A percentile compares a stretch with the other conserved stretches of the same genome.
phyloP scores from a whole-genome alignment of 2,329 filamentous ascomycete genomes.

The Cucurbitaria berberidis region DNA sequence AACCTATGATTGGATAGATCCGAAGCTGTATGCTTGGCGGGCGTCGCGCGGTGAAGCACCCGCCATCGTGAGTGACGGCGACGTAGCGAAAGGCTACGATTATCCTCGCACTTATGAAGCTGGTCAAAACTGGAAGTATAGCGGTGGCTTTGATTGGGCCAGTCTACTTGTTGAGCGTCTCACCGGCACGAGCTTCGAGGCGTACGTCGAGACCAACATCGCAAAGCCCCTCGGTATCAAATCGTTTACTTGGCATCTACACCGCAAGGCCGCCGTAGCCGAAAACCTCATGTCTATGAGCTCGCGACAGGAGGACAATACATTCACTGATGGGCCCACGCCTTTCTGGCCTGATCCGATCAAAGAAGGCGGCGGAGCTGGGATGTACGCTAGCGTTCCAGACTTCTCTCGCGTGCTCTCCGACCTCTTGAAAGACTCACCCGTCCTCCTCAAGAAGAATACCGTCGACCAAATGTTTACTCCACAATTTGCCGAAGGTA shows the following conservation, averaged over 20 bases:
- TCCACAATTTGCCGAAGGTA: constrained; percentile 32
- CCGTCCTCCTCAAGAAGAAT: constrained; percentile 20
- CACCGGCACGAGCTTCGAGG: constrained; percentile 49
- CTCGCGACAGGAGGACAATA: constrained; percentile 22
- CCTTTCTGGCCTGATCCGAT: constrained; percentile 17
- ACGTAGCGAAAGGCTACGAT: constrained; percentile 43
- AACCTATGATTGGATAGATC: constrained; percentile 52
- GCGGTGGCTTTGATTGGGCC: constrained; percentile 57
- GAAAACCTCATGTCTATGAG: constrained; percentile 27
- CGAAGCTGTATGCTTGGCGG: constrained; percentile 53
- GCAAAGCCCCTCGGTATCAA: constrained; percentile 50
- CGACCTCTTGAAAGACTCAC: constrained; percentile 23
- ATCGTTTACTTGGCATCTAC: constrained; percentile 30
- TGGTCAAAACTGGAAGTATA: constrained; percentile 59
- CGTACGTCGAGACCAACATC: constrained; percentile 53
- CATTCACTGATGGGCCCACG: constrained; percentile 15
- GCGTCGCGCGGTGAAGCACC: constrained; percentile 33
- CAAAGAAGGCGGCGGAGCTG: constrained; percentile 27
- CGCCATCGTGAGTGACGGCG: constrained; percentile 4
- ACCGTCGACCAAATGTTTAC: constrained; percentile 30
- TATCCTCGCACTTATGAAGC: constrained; percentile 31
- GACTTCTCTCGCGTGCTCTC: constrained; percentile 34
- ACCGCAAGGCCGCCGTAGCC: constrained; percentile 17
- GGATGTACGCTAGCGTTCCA: constrained; percentile 23
- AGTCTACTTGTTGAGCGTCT: constrained; percentile 52